phyloP scores from a whole-genome alignment of 2,329 filamentous ascomycete species.

The Pseudogymnoascus sp. region DNA sequence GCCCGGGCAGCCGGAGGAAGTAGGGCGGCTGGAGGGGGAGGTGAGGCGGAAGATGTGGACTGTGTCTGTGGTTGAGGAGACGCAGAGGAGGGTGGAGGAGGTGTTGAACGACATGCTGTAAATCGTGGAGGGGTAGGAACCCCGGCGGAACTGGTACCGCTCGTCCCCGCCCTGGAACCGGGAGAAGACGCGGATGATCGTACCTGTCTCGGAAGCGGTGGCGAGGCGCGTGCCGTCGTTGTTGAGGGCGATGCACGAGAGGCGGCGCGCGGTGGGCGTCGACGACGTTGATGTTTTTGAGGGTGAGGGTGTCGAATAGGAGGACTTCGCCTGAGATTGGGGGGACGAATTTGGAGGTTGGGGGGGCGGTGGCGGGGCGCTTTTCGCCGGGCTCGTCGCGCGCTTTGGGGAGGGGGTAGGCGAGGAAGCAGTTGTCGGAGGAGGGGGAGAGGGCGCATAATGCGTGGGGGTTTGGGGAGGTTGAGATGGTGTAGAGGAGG shows the following conservation, averaged over 20 bases:
- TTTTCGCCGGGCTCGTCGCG: conserved; percentile 51
- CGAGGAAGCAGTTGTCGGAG: conserved; percentile 92
- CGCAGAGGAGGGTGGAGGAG: conserved; percentile 84
- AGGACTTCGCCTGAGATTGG: conserved; percentile 88
- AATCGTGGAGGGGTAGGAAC: conserved; percentile 91
- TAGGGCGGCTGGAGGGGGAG: background rate
- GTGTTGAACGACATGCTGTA: conserved; percentile 99
- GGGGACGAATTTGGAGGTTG: conserved; percentile 67
- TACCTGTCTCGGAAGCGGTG: conserved; percentile 94
- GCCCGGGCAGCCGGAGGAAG: conserved; percentile 28
- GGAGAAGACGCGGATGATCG: conserved; percentile 92
- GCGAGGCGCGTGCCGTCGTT: conserved; percentile 86
- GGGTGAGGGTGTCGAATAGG: conserved; percentile 80
- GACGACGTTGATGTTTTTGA: conserved; percentile 91
- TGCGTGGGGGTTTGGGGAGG: conserved; percentile 84
- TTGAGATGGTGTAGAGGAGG: conserved; percentile 84
- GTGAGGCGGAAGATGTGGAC: conserved; percentile 89
- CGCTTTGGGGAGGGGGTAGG: conserved; percentile 78
- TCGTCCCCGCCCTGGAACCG: conserved; percentile 87
- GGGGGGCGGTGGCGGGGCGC: conserved; percentile 76
- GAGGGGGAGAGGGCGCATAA: conserved; percentile 91
- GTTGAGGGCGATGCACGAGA: conserved; percentile 87
- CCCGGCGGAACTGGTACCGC: conserved; percentile 90
- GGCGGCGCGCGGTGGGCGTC: conserved; percentile 87
- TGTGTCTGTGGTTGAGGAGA: conserved; percentile 93